phyloP scores from a whole-genome alignment of 345 rosid species.

The Physaria fendleri region DNA sequence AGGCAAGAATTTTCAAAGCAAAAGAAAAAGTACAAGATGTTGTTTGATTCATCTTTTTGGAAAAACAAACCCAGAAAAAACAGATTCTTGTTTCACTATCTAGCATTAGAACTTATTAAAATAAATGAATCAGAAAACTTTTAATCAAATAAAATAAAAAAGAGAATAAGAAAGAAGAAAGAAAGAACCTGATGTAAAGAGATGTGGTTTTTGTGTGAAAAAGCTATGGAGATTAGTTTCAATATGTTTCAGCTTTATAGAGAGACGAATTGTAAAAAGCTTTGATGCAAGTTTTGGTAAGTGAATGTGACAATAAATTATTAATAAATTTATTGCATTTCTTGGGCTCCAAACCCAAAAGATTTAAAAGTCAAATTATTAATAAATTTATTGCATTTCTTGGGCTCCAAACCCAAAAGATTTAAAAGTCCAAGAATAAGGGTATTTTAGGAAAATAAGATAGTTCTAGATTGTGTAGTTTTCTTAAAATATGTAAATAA shows the following conservation, averaged over 20 bases:
- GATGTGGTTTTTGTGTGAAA: conserved; percentile 9
- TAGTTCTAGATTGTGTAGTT: conserved; percentile 9
- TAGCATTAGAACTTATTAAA: background rate
- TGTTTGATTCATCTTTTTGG: conserved; percentile 8
- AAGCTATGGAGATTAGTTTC: background rate
- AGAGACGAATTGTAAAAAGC: background rate
- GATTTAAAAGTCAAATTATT: background rate
- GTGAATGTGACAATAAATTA: background rate
- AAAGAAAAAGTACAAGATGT: conserved; percentile 3
- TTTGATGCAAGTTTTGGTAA: conserved; percentile 9
- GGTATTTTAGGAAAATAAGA: background rate
- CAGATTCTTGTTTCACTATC: background rate
- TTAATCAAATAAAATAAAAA: background rate
- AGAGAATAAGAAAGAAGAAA: background rate
- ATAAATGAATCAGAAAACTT: background rate
- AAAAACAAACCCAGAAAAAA: background rate
- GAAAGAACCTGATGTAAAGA: conserved; percentile 13
- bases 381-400: too few relatives aligned
- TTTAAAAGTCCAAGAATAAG: background rate
- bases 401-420: conserved; percentile 21
- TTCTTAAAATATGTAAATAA: background rate
- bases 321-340: conserved; percentile 9
- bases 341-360: conserved; percentile 22
- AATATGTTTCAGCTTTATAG: conserved; percentile 10
- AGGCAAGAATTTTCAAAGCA: conserved; percentile 23